Evolutionary conservation across 2,329 filamentous ascomycete genomes (phyloP).

Genomic region (Pseudogymnoascus sp.): DNA sequence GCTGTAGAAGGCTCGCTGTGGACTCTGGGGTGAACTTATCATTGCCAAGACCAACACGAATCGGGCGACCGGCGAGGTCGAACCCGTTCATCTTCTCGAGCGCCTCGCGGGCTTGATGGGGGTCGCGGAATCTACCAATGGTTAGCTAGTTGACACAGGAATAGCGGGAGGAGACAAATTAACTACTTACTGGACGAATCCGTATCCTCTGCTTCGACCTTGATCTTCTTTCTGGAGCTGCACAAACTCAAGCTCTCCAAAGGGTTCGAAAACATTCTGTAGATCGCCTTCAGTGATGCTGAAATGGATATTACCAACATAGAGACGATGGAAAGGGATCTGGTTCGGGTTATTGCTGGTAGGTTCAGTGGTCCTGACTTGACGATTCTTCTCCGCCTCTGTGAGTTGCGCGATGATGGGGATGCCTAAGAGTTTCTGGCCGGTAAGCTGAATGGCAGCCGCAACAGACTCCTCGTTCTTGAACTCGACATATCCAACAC

Average conservation of each 20-base stretch:
- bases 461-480: constrained; percentile 90
- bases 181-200: constrained; percentile 86
- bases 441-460: constrained; percentile 93
- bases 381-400: constrained; percentile 98
- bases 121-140: constrained; percentile 63
- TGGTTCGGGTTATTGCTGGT: constrained; percentile 64
- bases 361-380: constrained; percentile 73
- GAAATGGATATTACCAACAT: constrained; percentile 99
- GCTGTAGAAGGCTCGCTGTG: constrained; percentile 84
- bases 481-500: constrained; percentile 99
- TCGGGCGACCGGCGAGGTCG: constrained; percentile 91
- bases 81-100: constrained; percentile 99
- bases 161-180: neutral
- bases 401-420: constrained; percentile 97
- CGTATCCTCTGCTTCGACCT: constrained; percentile 86
- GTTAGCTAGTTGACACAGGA: no score
- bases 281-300: constrained; percentile 95
- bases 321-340: constrained; percentile 93
- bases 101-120: constrained; percentile 83
- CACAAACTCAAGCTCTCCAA: constrained; percentile 94
- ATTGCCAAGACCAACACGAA: constrained; percentile 97
- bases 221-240: constrained; percentile 95
- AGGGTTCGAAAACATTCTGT: constrained; percentile 93
- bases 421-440: constrained; percentile 96
- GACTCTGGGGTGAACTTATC: constrained; percentile 99